Evolutionary conservation across 352 stramenopile species (phyloP), one percentile per base, ranked within the genome.

Genomic region (Globisporangium camurandrum): DNA sequence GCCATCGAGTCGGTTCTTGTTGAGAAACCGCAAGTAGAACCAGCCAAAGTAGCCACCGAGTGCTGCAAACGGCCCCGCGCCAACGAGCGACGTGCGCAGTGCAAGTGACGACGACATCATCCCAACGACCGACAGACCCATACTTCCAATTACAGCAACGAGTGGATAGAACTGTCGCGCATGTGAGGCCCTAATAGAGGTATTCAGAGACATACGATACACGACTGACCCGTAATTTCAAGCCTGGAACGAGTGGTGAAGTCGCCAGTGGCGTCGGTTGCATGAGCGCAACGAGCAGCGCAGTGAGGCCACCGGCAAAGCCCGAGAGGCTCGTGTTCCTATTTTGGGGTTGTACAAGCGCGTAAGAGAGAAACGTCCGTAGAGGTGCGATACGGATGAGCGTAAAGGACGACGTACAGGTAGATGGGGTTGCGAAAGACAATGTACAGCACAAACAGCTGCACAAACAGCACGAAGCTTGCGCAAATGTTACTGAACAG

Each of bases 1-100:
- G 23, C 73, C 62, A 31, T 92, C 83, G 17, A 57, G 49, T n/a
- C n/a, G n/a, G 56, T 92, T 94, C 56, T 84, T 86, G 55, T 81
- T 77, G 16, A 92, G 59, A 54, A 93, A 93, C 24, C 83, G 83
- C 23, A 94, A 69, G 57, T 89, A 92, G 54, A 84, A 91, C 83
- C 83, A 94, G 12, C 80, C 80, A 51, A 91, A 84, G 61, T 69
- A 94, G 44, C 77, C 74, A 22, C 83, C 83, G 17, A 88, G 67
- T 12, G 84, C 45, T 24, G 83, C 84, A 49, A 80, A 91, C 12
- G 83, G 83, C 0, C 80, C 83, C 23, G 83, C 78, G 50, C 78
- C 80, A 39, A 87, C 56, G 3, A 92, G 55, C 16, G 75, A 67
- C 4, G 58, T 59, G n/a, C 66, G 76, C 34, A 88, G 38, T 14